These are phyloP conservation scores for Phyllosticta citribraziliensis DNA, from an alignment of 2,329 filamentous ascomycete species.

Conservation along the genomic window DNA sequence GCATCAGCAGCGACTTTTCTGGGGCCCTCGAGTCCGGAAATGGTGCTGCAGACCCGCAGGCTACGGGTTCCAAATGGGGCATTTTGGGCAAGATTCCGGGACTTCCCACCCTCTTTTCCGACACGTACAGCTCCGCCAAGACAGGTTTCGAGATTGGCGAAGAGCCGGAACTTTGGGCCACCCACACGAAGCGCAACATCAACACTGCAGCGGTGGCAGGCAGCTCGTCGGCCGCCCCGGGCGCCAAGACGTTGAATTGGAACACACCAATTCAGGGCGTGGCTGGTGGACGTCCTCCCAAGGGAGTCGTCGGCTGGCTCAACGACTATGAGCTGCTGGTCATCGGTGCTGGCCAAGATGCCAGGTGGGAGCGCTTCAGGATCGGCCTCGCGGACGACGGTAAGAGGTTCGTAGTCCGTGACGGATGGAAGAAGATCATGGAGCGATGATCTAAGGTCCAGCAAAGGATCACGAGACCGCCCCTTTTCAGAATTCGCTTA, in stretches of 20 bases:
- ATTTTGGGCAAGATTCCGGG: slow-evolving; percentile 74
- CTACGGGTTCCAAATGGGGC: slow-evolving; percentile 66
- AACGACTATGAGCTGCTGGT: slow-evolving; percentile 65
- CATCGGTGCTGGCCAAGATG: slow-evolving; percentile 68
- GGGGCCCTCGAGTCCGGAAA: slow-evolving; percentile 10
- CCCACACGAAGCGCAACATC: slow-evolving; percentile 19
- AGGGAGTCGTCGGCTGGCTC: slow-evolving; percentile 80
- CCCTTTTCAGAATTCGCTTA: neutral
- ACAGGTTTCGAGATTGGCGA: slow-evolving; percentile 76
- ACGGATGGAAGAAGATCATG: slow-evolving; percentile 62
- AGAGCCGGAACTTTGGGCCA: slow-evolving; percentile 41
- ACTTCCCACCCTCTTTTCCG: slow-evolving; percentile 78
- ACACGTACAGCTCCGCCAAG: slow-evolving; percentile 77
- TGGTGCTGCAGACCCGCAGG: slow-evolving; percentile 25
- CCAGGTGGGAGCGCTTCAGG: slow-evolving; percentile 80
- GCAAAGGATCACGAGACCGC: neutral
- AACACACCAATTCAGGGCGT: slow-evolving; percentile 42
- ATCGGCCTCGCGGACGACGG: slow-evolving; percentile 61
- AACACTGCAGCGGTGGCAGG: slow-evolving; percentile 12
- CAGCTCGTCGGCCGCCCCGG: slow-evolving; percentile 14
- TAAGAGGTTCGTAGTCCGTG: slow-evolving; percentile 54
- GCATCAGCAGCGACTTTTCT: slow-evolving; percentile 11
- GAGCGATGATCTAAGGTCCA: neutral
- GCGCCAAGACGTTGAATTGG: slow-evolving; percentile 25
- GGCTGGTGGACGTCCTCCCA: slow-evolving; percentile 53